Base-by-base conservation (phyloP, 768 basidiomycete species). In the Tylopilus sp. region DNA sequence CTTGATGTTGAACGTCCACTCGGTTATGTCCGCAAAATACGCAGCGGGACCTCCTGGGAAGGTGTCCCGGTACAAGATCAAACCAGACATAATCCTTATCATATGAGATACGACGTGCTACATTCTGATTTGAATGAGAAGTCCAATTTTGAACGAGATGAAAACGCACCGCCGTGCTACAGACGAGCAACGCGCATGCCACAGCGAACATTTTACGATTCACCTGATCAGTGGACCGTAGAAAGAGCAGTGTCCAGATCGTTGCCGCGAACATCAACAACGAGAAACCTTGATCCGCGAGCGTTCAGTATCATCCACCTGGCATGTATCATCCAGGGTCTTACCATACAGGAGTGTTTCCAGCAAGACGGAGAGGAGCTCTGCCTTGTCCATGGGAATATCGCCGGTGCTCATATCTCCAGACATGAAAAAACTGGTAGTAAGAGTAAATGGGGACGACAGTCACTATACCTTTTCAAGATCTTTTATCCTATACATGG, bases 1-100 rank as follows among this genome's bases (percentile, higher is more conserved):
- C 26, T 43, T 43, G 17, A 26, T 8, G 26, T 29, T 43, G 17
- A 28, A 43, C 42, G 42, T 43, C 42, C 42, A 55, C 25, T 66
- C 56, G 9, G 49, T 24, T 9, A 43, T n/a, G 9, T 31, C 30
- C 3, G 21, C 17, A 28, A 50, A 50, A 43, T 43, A 50, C 3
- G 31, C 29, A 25, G 19, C 8, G 7, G 41, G 49, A 0, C 31
- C 49, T 4, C 30, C 40, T 11, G 48, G 38, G 48, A 10, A 49
- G n/a, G 41, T 26, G 40, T 26, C 26, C 5, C 42, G 42, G 25
- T 43, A 43, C 25, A 43, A 40, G 7, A 40, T 13, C 22, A 40
- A 40, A 3, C 38, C 38, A 24, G 10, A 3, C 21, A 40, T 40
- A 13, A 28, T 26, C 42, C 42, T 29, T 33, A 43, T 33, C 4